A percentile compares a stretch with the other conserved stretches of the same genome.
Conservation (phyloP, 148 eudicot species). For the Dianthus caryophyllus region DNA sequence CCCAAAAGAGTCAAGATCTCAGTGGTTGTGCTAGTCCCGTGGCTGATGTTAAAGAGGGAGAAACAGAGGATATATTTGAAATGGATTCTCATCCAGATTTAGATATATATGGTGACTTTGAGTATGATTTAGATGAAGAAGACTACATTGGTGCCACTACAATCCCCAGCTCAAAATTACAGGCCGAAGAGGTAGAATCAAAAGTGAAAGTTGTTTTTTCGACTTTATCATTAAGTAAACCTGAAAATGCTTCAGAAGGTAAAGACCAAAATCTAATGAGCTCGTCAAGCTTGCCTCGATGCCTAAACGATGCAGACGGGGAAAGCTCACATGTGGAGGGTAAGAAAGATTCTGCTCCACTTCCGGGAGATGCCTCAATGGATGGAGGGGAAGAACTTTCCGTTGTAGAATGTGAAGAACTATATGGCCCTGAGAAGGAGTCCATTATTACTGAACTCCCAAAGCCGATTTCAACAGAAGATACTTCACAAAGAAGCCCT, state of each 20-base stretch:
- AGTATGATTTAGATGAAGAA: constrained; percentile 83
- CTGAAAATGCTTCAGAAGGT: constrained; percentile 19
- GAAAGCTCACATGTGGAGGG: constrained; percentile 24
- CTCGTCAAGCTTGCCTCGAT: constrained; percentile 22
- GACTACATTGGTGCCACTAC: constrained; percentile 59
- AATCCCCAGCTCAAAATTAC: constrained; percentile 34
- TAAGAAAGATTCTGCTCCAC: constrained; percentile 18
- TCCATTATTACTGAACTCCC: constrained; percentile 38
- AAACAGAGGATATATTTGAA: constrained; percentile 58
- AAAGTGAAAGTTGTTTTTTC: constrained; percentile 82
- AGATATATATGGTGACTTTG: constrained; percentile 93
- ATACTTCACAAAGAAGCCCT: constrained; percentile 16
- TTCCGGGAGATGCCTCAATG: constrained; percentile 27
- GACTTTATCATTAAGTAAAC: constrained; percentile 34
- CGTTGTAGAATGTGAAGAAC: constrained; percentile 68
- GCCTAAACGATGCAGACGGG: constrained; percentile 17
- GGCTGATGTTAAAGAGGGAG: constrained; percentile 34
- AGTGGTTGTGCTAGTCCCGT: constrained; percentile 20
- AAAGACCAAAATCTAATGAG: constrained; percentile 22
- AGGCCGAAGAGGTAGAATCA: constrained; percentile 47
- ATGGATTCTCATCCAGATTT: constrained; percentile 71
- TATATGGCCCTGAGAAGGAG: constrained; percentile 92
- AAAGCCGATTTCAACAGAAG: constrained; percentile 22
- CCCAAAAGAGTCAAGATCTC: constrained; percentile 21
- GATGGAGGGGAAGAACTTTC: constrained; percentile 52